These are phyloP conservation scores for Acanthamoeba healyi DNA, from an alignment of 208 protist species.

Conservation along the genomic window DNA sequence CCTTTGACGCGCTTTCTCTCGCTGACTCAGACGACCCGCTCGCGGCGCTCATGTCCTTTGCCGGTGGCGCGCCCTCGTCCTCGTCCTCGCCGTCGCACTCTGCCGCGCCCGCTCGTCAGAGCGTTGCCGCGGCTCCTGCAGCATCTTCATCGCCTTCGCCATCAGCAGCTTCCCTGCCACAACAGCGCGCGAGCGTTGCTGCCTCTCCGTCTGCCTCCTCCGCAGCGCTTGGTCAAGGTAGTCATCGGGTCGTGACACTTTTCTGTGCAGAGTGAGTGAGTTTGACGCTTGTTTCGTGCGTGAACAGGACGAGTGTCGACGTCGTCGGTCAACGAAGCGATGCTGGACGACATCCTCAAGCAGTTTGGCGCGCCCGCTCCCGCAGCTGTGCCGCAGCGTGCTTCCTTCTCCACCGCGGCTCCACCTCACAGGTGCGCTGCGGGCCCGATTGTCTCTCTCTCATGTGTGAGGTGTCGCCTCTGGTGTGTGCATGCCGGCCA, in stretches of 20 bases:
- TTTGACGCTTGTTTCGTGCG: too few species aligned
- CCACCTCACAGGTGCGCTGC: not conserved
- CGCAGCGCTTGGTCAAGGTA: not conserved
- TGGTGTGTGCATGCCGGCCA: not conserved
- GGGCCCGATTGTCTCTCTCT: not conserved
- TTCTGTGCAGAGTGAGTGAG: too few species aligned
- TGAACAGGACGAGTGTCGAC: not conserved
- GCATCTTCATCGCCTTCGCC: not conserved
- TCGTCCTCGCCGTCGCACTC: not conserved
- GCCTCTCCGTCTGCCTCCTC: not conserved
- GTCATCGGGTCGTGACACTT: too few species aligned
- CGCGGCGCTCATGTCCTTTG: slow-evolving; percentile 20
- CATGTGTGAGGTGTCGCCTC: too few species aligned
- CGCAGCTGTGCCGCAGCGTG: not conserved
- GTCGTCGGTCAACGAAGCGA: not conserved
- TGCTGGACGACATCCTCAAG: not conserved
- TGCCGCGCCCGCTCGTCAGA: not conserved
- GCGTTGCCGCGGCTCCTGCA: not conserved
- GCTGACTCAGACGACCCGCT: slow-evolving; percentile 22
- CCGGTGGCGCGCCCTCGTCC: not conserved
- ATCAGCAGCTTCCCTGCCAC: too few species aligned
- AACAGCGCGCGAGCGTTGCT: not conserved
- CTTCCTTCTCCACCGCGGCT: not conserved
- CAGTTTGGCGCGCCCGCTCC: not conserved
- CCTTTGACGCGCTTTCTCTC: not conserved